phyloP scores from a whole-genome alignment of 495 filamentous ascomycete genomes.

The Podospora australis region DNA sequence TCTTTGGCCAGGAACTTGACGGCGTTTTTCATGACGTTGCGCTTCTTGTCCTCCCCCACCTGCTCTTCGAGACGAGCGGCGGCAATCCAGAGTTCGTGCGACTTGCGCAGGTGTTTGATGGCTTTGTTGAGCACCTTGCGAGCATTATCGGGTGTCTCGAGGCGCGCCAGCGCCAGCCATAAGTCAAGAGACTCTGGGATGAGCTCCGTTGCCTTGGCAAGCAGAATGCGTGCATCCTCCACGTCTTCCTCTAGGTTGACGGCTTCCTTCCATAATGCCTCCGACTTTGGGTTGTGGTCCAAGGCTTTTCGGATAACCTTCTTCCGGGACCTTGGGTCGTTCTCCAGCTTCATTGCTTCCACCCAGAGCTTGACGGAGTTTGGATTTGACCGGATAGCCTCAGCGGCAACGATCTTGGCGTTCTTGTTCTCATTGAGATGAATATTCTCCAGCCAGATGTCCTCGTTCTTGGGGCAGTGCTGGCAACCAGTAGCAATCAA shows the following conservation, averaged over 20 bases:
- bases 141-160: slow-evolving; percentile 83
- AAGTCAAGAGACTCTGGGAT: slow-evolving; percentile 89
- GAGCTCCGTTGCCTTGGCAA: slow-evolving; percentile 89
- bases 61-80: slow-evolving; percentile 90
- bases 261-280: slow-evolving; percentile 94
- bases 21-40: slow-evolving; percentile 91
- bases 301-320: slow-evolving; percentile 83
- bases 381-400: slow-evolving; percentile 84
- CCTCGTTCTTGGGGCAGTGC: slow-evolving; percentile 87
- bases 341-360: slow-evolving; percentile 89
- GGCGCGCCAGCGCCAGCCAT: slow-evolving; percentile 85
- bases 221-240: slow-evolving; percentile 74
- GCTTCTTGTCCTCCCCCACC: slow-evolving; percentile 60
- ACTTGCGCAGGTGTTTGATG: slow-evolving; percentile 84
- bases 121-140: slow-evolving; percentile 93
- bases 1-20: slow-evolving; percentile 84
- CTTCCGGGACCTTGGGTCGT: slow-evolving; percentile 72
- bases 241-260: slow-evolving; percentile 91
- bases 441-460: slow-evolving; percentile 93
- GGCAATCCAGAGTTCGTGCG: slow-evolving; percentile 92
- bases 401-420: slow-evolving; percentile 91
- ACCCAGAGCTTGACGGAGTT: slow-evolving; percentile 87
- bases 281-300: slow-evolving; percentile 83
- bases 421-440: slow-evolving; percentile 86
- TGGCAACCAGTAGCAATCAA: slow-evolving; percentile 81